Evolutionary conservation across 2,329 filamentous ascomycete genomes (phyloP).

Genomic region (Sclerotinia subarctica): DNA sequence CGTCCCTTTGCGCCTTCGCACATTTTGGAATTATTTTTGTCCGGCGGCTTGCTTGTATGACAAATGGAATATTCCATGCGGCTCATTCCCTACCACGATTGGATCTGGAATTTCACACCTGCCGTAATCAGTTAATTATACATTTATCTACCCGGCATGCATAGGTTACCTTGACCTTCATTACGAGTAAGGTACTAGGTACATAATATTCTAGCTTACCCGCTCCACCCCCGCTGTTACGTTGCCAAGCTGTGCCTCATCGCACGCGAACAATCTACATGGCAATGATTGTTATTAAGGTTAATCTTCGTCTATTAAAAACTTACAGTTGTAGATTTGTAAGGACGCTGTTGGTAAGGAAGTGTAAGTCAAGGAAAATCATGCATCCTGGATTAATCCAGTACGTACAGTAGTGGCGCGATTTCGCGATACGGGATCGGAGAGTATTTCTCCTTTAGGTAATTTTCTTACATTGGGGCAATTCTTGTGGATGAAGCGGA

Average conservation of each 20-base stretch:
- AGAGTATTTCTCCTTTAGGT: background rate
- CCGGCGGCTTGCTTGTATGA: conserved; percentile 4
- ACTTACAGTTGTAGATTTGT: background rate
- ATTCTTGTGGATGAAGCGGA: background rate
- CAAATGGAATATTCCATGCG: conserved; percentile 13
- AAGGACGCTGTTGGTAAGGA: background rate
- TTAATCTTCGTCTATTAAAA: background rate
- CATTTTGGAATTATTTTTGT: background rate
- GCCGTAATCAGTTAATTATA: background rate
- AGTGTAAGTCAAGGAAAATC: background rate
- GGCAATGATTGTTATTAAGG: background rate
- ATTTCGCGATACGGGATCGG: conserved; percentile 4
- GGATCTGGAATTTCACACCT: background rate
- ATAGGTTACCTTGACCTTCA: background rate
- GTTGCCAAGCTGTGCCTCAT: conserved; percentile 2
- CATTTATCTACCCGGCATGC: conserved; percentile 4
- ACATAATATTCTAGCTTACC: background rate
- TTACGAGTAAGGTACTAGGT: background rate
- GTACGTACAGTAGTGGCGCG: conserved; percentile 9
- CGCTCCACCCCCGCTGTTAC: conserved; percentile 13
- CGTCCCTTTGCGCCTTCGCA: background rate
- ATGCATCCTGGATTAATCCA: background rate
- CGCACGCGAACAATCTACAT: conserved; percentile 7
- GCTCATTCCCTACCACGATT: conserved; percentile 1
- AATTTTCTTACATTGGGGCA: background rate